Evolutionary conservation across 441 rosid genomes (phyloP).

Genomic region (Arabidopsis lyrata): DNA sequence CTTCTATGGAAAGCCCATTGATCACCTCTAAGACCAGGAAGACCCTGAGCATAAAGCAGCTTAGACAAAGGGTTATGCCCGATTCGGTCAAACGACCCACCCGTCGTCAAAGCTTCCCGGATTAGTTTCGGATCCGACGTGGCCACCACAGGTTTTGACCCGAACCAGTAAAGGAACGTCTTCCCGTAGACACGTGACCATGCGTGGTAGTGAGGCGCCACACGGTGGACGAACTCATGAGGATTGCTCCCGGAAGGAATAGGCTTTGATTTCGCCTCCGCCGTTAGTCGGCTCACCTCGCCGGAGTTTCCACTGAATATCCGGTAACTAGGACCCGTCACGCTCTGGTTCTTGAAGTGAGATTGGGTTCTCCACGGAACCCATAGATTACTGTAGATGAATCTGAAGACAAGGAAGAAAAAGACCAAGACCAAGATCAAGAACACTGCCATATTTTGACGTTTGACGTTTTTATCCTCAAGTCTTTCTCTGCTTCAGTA

Average conservation of each 20-base stretch:
- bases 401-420: conserved; percentile 31
- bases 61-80: conserved; percentile 56
- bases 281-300: conserved; percentile 52
- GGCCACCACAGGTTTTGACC: conserved; percentile 59
- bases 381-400: conserved; percentile 45
- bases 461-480: background rate
- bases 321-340: conserved; percentile 63
- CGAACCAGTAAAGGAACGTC: conserved; percentile 75
- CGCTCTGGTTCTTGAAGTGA: conserved; percentile 54
- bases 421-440: conserved; percentile 21
- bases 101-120: conserved; percentile 52
- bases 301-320: conserved; percentile 57
- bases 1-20: conserved; percentile 74
- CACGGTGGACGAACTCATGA: conserved; percentile 53
- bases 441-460: conserved; percentile 29
- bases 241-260: conserved; percentile 39
- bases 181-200: conserved; percentile 64
- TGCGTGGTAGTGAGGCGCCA: conserved; percentile 52
- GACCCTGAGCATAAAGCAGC: conserved; percentile 68
- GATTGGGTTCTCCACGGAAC: conserved; percentile 57
- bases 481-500: background rate
- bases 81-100: conserved; percentile 51
- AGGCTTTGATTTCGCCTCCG: conserved; percentile 52
- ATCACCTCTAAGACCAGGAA: conserved; percentile 65
- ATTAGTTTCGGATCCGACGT: conserved; percentile 62